phyloP scores from a whole-genome alignment of 2,329 filamentous ascomycete genomes.

The Penicillium sp. region DNA sequence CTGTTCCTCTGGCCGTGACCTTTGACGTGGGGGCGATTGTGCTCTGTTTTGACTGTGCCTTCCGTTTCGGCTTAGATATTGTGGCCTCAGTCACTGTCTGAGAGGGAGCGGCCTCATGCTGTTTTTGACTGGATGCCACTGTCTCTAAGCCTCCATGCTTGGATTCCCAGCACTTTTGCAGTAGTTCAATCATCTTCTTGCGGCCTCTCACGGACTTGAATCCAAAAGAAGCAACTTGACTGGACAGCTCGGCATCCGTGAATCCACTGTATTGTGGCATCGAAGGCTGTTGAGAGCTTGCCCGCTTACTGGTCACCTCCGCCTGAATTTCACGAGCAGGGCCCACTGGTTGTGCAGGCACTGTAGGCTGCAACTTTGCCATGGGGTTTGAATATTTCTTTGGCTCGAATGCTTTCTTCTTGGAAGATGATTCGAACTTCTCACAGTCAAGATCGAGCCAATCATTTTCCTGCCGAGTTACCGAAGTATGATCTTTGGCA shows the following conservation, averaged over 20 bases:
- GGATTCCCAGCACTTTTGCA: slow-evolving; percentile 67
- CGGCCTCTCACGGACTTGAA: slow-evolving; percentile 68
- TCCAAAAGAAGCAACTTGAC: slow-evolving; percentile 59
- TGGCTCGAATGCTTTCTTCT: neutral
- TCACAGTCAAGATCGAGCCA: slow-evolving; percentile 18
- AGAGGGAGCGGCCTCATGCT: neutral
- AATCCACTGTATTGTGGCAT: slow-evolving; percentile 58
- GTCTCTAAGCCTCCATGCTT: slow-evolving; percentile 37
- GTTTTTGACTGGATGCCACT: neutral
- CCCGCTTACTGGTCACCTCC: neutral
- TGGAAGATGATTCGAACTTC: slow-evolving; percentile 5
- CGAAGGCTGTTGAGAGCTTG: slow-evolving; percentile 5
- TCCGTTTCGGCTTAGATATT: slow-evolving; percentile 10
- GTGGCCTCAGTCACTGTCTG: neutral
- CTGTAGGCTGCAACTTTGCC: neutral
- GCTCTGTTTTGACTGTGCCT: slow-evolving; percentile 4
- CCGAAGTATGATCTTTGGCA: neutral
- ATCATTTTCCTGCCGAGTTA: slow-evolving; percentile 6
- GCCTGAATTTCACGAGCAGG: neutral
- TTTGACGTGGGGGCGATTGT: neutral
- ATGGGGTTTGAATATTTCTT: neutral
- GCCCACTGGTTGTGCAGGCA: neutral
- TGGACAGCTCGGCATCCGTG: slow-evolving; percentile 59
- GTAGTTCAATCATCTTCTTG: slow-evolving; percentile 62
- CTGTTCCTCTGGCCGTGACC: neutral